phyloP scores from a whole-genome alignment of 73 alveolate species.

The Tetrahymena thermophila region DNA sequence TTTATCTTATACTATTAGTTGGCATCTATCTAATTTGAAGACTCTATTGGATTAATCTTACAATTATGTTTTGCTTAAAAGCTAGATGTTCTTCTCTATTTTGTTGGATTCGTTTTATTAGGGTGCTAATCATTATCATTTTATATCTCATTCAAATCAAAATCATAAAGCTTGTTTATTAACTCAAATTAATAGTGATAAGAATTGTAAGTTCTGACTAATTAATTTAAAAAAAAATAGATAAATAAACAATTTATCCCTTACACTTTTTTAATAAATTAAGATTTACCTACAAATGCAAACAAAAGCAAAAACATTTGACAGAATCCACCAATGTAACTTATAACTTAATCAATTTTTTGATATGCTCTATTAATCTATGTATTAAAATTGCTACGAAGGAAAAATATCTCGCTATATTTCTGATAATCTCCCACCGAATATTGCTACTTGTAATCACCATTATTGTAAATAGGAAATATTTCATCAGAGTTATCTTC shows the following conservation, averaged over 20 bases:
- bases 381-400: not conserved
- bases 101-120: not conserved
- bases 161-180: not conserved
- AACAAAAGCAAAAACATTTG: not conserved
- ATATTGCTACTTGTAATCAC: not conserved
- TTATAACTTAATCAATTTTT: not conserved
- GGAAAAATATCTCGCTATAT: not conserved
- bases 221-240: not conserved
- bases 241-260: not conserved
- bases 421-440: not conserved
- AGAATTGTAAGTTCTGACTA: not conserved
- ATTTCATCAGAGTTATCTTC: not conserved
- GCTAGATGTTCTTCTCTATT: not conserved
- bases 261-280: not conserved
- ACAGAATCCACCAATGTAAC: not conserved
- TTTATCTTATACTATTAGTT: not conserved
- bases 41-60: not conserved
- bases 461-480: not conserved
- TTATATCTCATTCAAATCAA: not conserved
- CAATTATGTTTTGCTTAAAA: not conserved
- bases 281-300: not conserved
- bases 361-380: not conserved
- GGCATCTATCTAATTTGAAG: not conserved
- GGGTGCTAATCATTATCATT: not conserved
- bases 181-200: not conserved